These are phyloP conservation scores for Pestalotiopsis sp. DNA, from an alignment of 2,329 filamentous ascomycete genomes.

Conservation along the genomic window DNA sequence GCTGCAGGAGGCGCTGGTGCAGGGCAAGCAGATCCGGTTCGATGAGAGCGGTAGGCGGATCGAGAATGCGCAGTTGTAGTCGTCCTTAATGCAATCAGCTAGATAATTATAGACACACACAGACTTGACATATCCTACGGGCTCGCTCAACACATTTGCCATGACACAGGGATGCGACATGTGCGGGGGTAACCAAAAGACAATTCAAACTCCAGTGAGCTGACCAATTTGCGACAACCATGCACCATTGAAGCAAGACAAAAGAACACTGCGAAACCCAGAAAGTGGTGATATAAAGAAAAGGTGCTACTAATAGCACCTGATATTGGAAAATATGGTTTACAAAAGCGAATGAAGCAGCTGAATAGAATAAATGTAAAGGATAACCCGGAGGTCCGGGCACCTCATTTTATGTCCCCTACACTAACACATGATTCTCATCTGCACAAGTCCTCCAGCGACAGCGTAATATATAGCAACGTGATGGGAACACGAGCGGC, in stretches of 20 bases:
- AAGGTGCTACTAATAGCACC: not conserved
- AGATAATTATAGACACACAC: too few relatives aligned
- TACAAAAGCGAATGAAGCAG: not conserved
- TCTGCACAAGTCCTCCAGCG: not conserved
- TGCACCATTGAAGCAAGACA: too few relatives aligned
- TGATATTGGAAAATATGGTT: not conserved
- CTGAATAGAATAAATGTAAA: not conserved
- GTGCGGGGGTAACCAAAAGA: too few relatives aligned
- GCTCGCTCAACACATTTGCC: too few relatives aligned
- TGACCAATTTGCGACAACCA: too few relatives aligned
- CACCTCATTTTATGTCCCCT: not conserved
- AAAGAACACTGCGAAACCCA: too few relatives aligned
- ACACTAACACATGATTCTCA: not conserved
- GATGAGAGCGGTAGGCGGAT: constrained; percentile 51
- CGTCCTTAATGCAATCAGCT: too few relatives aligned
- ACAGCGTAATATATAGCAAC: not conserved
- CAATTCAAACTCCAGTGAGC: too few relatives aligned
- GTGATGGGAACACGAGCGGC: not conserved
- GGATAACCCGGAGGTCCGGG: not conserved
- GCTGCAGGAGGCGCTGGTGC: constrained; percentile 57
- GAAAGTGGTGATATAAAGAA: not conserved
- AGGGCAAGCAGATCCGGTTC: constrained; percentile 59
- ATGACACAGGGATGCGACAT: too few relatives aligned
- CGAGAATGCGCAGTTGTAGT: constrained; percentile 29
- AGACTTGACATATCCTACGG: too few relatives aligned